A percentile compares a stretch with the other conserved stretches of the same genome.
phyloP scores from a whole-genome alignment of 2,329 filamentous ascomycete genomes.

The Aspergillus versicolor region DNA sequence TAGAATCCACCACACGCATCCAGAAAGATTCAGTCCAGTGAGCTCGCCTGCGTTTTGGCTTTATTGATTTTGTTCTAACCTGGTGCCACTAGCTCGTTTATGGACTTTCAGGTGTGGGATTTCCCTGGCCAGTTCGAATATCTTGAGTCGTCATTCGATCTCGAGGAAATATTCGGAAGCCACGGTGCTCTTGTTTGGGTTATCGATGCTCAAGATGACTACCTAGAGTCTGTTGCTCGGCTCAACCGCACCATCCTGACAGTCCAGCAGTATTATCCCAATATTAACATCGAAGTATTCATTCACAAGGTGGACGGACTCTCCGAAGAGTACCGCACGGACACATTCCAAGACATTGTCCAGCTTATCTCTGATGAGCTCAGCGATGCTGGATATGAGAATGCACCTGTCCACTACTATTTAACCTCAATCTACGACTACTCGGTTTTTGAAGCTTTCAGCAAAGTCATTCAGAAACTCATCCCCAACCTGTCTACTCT shows the following conservation, averaged over 20 bases:
- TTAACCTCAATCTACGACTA: constrained; percentile 98
- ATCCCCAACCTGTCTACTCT: constrained; percentile 90
- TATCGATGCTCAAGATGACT: constrained; percentile 97
- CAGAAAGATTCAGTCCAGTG: constrained; percentile 95
- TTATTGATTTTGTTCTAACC: not conserved
- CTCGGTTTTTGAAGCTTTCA: constrained; percentile 96
- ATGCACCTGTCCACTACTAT: constrained; percentile 91
- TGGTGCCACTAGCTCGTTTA: constrained; percentile 71
- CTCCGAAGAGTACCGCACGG: constrained; percentile 92
- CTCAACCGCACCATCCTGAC: constrained; percentile 87
- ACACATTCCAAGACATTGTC: constrained; percentile 94
- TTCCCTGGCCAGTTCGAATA: constrained; percentile 95
- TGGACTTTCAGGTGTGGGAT: constrained; percentile 99
- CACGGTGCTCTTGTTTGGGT: constrained; percentile 97
- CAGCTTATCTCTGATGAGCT: constrained; percentile 96
- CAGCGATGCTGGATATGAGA: constrained; percentile 88
- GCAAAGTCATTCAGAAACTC: constrained; percentile 96
- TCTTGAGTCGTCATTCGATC: constrained; percentile 83
- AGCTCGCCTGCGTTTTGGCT: constrained; percentile 37
- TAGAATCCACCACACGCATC: constrained; percentile 91
- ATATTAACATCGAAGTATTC: constrained; percentile 97
- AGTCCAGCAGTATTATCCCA: constrained; percentile 82
- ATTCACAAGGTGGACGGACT: constrained; percentile 99
- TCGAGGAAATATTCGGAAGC: constrained; percentile 90
- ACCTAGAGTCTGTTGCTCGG: constrained; percentile 82